A percentile compares a stretch with the other conserved stretches of the same genome.
These are phyloP conservation scores for Haematococcus sp. DNA, from an alignment of 139 green algal genomes.

Conservation along the genomic window DNA sequence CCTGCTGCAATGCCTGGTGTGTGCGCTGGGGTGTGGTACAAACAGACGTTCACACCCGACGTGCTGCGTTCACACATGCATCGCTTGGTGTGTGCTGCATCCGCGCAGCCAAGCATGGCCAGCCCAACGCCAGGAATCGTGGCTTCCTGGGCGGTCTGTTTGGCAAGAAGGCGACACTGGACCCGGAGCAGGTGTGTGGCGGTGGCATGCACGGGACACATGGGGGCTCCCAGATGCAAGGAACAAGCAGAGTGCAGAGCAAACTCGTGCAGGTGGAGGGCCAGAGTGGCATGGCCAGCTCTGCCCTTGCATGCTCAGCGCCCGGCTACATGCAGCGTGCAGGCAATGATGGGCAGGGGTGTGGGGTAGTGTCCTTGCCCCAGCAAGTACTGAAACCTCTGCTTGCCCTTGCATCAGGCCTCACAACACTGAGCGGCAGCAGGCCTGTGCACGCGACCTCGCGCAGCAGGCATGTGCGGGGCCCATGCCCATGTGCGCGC, in stretches of 20 bases:
- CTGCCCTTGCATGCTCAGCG: background rate
- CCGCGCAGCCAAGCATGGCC: background rate
- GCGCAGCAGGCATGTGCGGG: too few species aligned
- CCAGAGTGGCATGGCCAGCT: background rate
- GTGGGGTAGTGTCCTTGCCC: too few species aligned
- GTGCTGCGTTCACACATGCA: too few species aligned
- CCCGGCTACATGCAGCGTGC: background rate
- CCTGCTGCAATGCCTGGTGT: too few species aligned
- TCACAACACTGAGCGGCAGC: too few species aligned
- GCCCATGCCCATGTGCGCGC: too few species aligned
- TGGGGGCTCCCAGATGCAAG: background rate
- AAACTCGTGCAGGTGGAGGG: background rate
- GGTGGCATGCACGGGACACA: background rate
- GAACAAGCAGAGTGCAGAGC: background rate
- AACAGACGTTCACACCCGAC: background rate
- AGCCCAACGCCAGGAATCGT: background rate
- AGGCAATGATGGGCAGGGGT: too few species aligned
- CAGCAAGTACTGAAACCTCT: too few species aligned
- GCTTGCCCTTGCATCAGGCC: too few species aligned
- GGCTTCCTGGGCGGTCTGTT: conserved; percentile 1
- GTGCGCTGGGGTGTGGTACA: background rate
- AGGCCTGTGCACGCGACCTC: too few species aligned
- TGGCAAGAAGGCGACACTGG: conserved; percentile 4
- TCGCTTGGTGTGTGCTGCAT: background rate
- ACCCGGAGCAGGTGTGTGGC: background rate